Evolutionary conservation across 805 yeast genomes (phyloP).

Genomic region (Saccharomyces cerevisiae): DNA sequence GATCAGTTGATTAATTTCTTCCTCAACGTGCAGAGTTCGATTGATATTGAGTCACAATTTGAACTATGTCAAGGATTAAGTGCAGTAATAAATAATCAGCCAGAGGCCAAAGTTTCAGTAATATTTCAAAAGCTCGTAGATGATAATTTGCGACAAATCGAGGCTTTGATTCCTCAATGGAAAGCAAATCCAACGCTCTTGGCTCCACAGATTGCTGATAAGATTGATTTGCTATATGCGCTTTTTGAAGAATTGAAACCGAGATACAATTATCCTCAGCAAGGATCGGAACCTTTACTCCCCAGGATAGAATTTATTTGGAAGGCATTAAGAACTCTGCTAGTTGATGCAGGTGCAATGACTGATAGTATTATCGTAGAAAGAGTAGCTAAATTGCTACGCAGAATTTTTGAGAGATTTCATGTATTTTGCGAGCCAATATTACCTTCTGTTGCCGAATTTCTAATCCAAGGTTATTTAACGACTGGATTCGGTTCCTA

Average conservation of each 20-base stretch:
- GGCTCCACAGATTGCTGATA: conserved; percentile 53
- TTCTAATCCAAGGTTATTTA: conserved; percentile 63
- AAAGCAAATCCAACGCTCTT: conserved; percentile 25
- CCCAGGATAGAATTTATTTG: conserved; percentile 23
- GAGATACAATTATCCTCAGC: conserved; percentile 23
- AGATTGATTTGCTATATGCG: conserved; percentile 45
- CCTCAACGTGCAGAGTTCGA: conserved; percentile 40
- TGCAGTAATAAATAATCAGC: conserved; percentile 61
- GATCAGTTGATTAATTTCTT: conserved; percentile 73
- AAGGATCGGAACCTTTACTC: conserved; percentile 25
- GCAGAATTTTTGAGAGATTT: conserved; percentile 48
- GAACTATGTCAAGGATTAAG: conserved; percentile 88
- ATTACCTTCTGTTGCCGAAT: conserved; percentile 54
- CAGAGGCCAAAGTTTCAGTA: conserved; percentile 43
- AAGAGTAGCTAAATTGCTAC: conserved; percentile 59
- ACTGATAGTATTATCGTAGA: conserved; percentile 42
- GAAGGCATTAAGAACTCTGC: conserved; percentile 16
- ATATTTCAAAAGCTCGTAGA: conserved; percentile 64
- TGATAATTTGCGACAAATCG: conserved; percentile 33
- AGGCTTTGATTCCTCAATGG: conserved; percentile 19
- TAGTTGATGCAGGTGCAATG: conserved; percentile 20
- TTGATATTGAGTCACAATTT: conserved; percentile 62
- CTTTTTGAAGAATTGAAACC: conserved; percentile 28
- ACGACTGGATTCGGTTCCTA: conserved; percentile 70
- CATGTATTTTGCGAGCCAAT: conserved; percentile 38